phyloP scores from a whole-genome alignment of 257 asterid species.

The Ehretia macrophylla region DNA sequence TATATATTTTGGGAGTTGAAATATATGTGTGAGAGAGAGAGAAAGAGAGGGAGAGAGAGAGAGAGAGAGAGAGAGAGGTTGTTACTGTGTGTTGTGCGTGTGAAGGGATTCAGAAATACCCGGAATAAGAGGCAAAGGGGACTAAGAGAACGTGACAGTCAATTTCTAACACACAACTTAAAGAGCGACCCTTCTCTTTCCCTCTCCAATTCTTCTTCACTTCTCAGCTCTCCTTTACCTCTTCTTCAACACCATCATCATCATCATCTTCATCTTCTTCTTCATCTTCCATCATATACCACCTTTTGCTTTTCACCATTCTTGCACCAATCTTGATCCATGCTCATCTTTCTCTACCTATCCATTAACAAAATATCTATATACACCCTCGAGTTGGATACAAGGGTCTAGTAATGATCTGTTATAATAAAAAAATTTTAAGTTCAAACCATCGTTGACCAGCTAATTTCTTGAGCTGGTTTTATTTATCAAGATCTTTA shows the following conservation, averaged over 20 bases:
- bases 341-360: no score
- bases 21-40: background rate
- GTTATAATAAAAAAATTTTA: no score
- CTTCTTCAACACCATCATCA: background rate
- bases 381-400: no score
- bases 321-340: no score
- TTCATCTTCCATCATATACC: no score
- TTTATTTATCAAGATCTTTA: background rate
- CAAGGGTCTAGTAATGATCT: no score
- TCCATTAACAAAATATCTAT: background rate
- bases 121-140: slow-evolving; percentile 28
- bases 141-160: slow-evolving; percentile 50
- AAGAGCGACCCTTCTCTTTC: slow-evolving; percentile 21
- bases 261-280: no score
- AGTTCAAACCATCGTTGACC: background rate
- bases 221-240: background rate
- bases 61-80: background rate
- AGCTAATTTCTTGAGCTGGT: slow-evolving; percentile 20
- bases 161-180: slow-evolving; percentile 19
- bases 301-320: no score
- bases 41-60: slow-evolving; percentile 4
- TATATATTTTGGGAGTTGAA: background rate
- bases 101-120: slow-evolving; percentile 2
- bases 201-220: background rate
- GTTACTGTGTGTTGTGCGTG: background rate